Conservation (phyloP, 805 yeast species). For the Candida coquimbonensis region DNA sequence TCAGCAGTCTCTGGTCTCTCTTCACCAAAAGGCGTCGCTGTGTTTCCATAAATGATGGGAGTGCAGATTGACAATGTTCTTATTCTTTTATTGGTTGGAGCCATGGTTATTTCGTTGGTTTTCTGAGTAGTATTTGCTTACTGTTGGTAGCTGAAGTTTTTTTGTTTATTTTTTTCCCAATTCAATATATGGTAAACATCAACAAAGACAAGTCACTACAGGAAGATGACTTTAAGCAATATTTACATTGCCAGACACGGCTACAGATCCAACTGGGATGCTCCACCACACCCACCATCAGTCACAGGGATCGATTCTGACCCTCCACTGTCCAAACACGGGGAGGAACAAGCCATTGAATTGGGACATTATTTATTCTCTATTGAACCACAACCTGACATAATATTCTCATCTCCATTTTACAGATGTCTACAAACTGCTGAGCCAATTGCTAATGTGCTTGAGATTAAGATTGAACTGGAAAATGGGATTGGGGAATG, state of each 20-base stretch:
- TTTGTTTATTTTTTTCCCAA: not conserved
- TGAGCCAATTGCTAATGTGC: conserved; percentile 53
- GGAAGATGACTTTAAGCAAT: conserved; percentile 41
- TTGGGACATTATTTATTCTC: conserved; percentile 54
- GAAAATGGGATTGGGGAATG: conserved; percentile 92
- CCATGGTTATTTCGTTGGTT: conserved; percentile 2
- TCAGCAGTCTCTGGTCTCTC: conserved; percentile 60
- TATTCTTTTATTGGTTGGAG: conserved; percentile 14
- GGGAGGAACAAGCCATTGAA: conserved; percentile 80
- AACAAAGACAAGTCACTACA: not conserved
- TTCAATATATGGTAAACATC: no score
- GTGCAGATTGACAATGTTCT: conserved; percentile 62
- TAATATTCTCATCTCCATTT: conserved; percentile 77
- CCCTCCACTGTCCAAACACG: conserved; percentile 82
- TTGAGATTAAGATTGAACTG: conserved; percentile 52
- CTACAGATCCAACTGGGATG: conserved; percentile 78
- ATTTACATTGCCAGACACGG: conserved; percentile 84
- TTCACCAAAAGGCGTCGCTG: conserved; percentile 59
- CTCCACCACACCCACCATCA: conserved; percentile 62
- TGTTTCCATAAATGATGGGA: conserved; percentile 78
- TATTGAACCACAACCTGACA: conserved; percentile 52
- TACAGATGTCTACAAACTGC: conserved; percentile 85
- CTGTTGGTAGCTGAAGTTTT: not conserved
- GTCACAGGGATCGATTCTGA: conserved; percentile 92
- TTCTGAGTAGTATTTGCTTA: not conserved